Conservation (phyloP, 2,329 filamentous ascomycete species). For the Lithohypha guttulata region DNA sequence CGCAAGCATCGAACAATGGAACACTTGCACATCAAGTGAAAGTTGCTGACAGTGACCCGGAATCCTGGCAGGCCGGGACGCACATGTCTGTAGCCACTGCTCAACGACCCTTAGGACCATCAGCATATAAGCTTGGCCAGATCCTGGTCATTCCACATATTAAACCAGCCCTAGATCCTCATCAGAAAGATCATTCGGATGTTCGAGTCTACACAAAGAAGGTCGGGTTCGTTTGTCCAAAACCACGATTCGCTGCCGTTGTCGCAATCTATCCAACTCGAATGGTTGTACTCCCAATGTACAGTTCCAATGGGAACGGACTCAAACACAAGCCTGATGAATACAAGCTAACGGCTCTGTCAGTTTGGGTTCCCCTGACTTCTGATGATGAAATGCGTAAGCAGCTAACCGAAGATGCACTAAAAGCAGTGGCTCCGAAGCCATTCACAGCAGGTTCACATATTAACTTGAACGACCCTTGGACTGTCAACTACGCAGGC, state of each 20-base stretch:
- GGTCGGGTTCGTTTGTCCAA: not conserved
- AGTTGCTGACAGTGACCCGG: no score
- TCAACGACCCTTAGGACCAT: no score
- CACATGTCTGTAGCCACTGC: no score
- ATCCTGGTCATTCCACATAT: not conserved
- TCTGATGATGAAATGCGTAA: not conserved
- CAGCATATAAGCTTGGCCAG: not conserved
- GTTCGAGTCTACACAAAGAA: not conserved
- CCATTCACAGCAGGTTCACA: no score
- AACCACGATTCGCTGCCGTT: not conserved
- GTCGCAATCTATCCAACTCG: not conserved
- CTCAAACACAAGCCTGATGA: not conserved
- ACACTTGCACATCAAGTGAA: no score
- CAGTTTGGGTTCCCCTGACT: not conserved
- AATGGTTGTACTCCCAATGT: not conserved
- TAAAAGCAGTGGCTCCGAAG: no score
- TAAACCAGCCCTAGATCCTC: not conserved
- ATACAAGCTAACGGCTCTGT: not conserved
- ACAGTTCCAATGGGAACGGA: not conserved
- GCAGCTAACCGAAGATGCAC: not conserved
- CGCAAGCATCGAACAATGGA: no score
- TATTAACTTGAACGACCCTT: no score
- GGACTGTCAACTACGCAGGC: no score
- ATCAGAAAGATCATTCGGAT: not conserved
- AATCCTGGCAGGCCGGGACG: no score